Evolutionary conservation across 2,329 filamentous ascomycete genomes (phyloP).

Genomic region (Fusarium siculi): DNA sequence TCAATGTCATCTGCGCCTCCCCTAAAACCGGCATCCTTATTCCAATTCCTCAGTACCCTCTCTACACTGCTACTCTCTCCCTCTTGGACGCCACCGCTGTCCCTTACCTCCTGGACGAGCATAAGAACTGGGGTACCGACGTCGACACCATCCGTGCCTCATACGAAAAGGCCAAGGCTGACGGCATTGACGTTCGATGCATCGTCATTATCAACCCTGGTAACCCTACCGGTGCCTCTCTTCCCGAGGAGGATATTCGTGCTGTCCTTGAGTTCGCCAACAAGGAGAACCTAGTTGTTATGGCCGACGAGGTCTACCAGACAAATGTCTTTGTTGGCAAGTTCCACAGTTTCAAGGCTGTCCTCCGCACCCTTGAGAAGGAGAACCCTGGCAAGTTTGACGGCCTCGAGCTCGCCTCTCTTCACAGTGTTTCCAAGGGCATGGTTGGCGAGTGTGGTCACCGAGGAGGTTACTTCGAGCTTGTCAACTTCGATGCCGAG

Average conservation of each 20-base stretch:
- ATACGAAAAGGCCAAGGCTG: slow-evolving; percentile 77
- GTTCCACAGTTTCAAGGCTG: slow-evolving; percentile 95
- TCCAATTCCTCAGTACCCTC: slow-evolving; percentile 96
- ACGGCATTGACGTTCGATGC: slow-evolving; percentile 87
- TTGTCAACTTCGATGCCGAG: slow-evolving; percentile 85
- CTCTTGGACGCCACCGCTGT: slow-evolving; percentile 88
- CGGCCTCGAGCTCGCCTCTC: slow-evolving; percentile 85
- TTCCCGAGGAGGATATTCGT: slow-evolving; percentile 81
- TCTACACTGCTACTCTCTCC: slow-evolving; percentile 93
- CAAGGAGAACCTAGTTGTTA: slow-evolving; percentile 84
- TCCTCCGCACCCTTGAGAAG: slow-evolving; percentile 83
- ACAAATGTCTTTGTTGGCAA: slow-evolving; percentile 96
- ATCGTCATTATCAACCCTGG: slow-evolving; percentile 99
- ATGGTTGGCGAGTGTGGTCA: slow-evolving; percentile 99
- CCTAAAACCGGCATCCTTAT: slow-evolving; percentile 86
- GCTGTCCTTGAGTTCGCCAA: slow-evolving; percentile 88
- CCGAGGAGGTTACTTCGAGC: slow-evolving; percentile 97
- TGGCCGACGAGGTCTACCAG: slow-evolving; percentile 99
- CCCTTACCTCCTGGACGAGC: slow-evolving; percentile 93
- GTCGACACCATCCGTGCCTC: slow-evolving; percentile 79
- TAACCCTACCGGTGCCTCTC: slow-evolving; percentile 92
- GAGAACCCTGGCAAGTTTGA: slow-evolving; percentile 81
- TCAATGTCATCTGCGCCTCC: slow-evolving; percentile 86
- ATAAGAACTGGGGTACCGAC: slow-evolving; percentile 87
- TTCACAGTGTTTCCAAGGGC: slow-evolving; percentile 96